Evolutionary conservation across 495 filamentous ascomycete genomes (phyloP), one percentile per base, ranked within the genome.

Genomic region (Aeminium ludgeri): DNA sequence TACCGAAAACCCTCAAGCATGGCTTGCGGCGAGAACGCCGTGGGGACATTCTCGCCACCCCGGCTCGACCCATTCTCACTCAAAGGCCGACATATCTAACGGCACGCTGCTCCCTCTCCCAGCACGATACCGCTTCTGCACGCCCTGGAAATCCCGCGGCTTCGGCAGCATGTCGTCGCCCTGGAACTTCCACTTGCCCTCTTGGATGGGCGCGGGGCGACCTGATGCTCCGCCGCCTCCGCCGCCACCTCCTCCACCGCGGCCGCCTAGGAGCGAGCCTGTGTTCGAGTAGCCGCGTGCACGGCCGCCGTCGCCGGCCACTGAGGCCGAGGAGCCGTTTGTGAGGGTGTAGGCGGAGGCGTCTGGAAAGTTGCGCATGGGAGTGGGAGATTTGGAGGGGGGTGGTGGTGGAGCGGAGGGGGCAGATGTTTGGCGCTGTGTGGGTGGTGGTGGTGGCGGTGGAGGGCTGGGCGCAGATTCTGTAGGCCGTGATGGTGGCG

Each of bases 91-190:
- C 55, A 97, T 61, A 64, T 97, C 82, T 53, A 96, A 67, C 30
- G 89, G 89, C 30, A 97, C 85, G 64, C 81, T 93, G 60, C 84
- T 94, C 17, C 83, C 87, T 55, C 86, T 70, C 7, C 89, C 89
- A 19, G 87, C 89, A 30, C 86, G 68, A 61, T 97, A 97, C 50
- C 73, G 70, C 54, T 81, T 82, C 27, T 64, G 58, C 20, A 66
- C 74, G 2, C 82, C 80, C 6, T 64, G 57, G 54, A 89, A 95
- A 2, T 75, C 72, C 43, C 86, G 68, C 32, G 89, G 87, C 52
- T 82, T 86, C 1, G 89, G 86, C 15, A 97, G 65, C 46, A 82
- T 67, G 27, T 70, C 72, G 41, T 96, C 87, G 23, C 73, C 67
- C 50, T 83, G 74, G 57, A 95, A 97, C 51, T 78, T 82, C 75